These are phyloP conservation scores for Cystobasidium onofrii DNA, from an alignment of 768 basidiomycete genomes.

Conservation along the genomic window DNA sequence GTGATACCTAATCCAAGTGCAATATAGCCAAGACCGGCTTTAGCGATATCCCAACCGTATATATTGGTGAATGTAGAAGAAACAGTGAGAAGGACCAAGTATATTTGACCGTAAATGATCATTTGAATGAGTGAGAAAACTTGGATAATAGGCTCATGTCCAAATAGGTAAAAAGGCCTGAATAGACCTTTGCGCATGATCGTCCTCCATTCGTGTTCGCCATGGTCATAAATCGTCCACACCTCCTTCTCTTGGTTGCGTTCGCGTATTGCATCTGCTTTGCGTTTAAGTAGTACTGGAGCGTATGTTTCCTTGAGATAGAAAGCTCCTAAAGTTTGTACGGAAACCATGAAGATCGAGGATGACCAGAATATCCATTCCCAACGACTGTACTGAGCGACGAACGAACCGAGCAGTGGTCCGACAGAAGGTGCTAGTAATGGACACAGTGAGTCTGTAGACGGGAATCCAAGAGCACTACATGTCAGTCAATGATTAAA, in stretches of 20 bases:
- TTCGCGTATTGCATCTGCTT: conserved; percentile 43
- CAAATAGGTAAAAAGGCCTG: conserved; percentile 63
- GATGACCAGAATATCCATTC: conserved; percentile 66
- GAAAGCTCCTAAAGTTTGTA: conserved; percentile 38
- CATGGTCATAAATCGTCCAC: conserved; percentile 40
- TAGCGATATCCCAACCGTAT: conserved; percentile 56
- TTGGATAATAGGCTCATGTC: conserved; percentile 59
- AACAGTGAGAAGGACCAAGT: conserved; percentile 39
- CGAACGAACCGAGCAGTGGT: conserved; percentile 34
- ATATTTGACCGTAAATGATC: conserved; percentile 55
- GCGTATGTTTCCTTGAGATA: conserved; percentile 47
- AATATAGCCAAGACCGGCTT: conserved; percentile 62
- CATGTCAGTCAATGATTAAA: no score
- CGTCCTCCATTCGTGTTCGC: conserved; percentile 39
- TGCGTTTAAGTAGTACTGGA: conserved; percentile 43
- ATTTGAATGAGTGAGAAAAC: conserved; percentile 62
- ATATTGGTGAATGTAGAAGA: conserved; percentile 36
- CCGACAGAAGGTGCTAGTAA: conserved; percentile 33
- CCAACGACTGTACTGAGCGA: conserved; percentile 54
- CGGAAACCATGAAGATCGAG: conserved; percentile 49
- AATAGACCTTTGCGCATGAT: conserved; percentile 49
- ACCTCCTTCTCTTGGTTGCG: conserved; percentile 35
- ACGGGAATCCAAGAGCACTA: no score
- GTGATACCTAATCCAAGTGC: conserved; percentile 61
- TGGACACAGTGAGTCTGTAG: conserved; percentile 32